Evolutionary conservation across 257 asterid species (phyloP).

Genomic region (Solanum chilense): DNA sequence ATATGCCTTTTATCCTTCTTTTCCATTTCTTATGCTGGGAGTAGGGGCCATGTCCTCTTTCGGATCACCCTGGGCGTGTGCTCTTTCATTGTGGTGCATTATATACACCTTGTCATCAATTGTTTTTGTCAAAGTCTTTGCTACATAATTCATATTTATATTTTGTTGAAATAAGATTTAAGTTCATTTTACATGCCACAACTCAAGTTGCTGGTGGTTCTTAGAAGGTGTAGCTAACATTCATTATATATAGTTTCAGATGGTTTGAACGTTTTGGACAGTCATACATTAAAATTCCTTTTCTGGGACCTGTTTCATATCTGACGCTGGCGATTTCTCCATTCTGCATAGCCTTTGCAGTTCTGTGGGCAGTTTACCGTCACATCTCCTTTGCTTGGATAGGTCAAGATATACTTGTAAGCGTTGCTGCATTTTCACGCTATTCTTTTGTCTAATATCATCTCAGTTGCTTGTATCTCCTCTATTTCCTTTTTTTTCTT

Average conservation of each 20-base stretch:
- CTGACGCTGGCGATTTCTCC: conserved; percentile 83
- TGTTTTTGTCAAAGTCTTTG: not conserved
- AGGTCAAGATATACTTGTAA: conserved; percentile 98
- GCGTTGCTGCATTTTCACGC: not conserved
- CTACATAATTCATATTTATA: not conserved
- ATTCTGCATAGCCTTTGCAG: conserved; percentile 82
- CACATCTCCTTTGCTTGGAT: conserved; percentile 84
- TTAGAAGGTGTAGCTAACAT: conserved; percentile 14
- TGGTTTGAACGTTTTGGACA: conserved; percentile 67
- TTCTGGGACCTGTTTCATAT: conserved; percentile 76
- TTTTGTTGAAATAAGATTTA: not conserved
- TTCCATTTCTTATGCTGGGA: not conserved
- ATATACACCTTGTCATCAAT: not conserved
- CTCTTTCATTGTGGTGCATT: not conserved
- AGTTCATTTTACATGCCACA: not conserved
- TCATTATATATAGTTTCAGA: conserved; percentile 71
- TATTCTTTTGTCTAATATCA: not conserved
- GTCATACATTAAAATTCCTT: conserved; percentile 62
- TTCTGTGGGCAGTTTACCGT: conserved; percentile 83
- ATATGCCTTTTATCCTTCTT: not conserved
- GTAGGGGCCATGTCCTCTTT: not conserved
- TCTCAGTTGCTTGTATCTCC: not conserved
- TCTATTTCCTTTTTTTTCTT: not conserved
- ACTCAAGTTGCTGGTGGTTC: not conserved
- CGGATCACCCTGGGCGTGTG: not conserved